Conservation (phyloP, 768 basidiomycete species). For the Pholiota conissans region DNA sequence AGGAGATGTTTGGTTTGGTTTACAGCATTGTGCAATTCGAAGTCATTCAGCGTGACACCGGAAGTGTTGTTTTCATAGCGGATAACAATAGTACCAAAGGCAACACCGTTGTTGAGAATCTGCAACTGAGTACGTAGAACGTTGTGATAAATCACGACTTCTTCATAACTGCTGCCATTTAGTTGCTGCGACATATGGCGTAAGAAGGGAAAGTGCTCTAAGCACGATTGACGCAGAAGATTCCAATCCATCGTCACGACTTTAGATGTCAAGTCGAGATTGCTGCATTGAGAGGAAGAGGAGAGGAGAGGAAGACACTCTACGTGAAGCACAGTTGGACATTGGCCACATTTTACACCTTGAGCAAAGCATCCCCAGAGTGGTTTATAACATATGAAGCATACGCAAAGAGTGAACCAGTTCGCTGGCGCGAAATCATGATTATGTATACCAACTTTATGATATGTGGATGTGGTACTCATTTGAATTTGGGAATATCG, state of each 20-base stretch:
- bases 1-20: conserved; percentile 53
- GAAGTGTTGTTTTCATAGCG: conserved; percentile 30
- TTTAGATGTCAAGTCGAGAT: conserved; percentile 36
- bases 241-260: conserved; percentile 53
- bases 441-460: conserved; percentile 25
- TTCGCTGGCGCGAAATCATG: conserved; percentile 63
- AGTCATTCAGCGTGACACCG: conserved; percentile 38
- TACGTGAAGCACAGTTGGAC: conserved; percentile 60
- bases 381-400: conserved; percentile 64
- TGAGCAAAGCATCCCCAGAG: conserved; percentile 73
- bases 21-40: conserved; percentile 60
- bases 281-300: conserved; percentile 38
- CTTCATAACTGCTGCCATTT: conserved; percentile 57
- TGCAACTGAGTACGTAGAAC: conserved; percentile 69
- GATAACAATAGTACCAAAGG: conserved; percentile 64
- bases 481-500: conserved; percentile 55
- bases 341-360: conserved; percentile 62
- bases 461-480: conserved; percentile 21
- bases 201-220: conserved; percentile 48
- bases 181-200: conserved; percentile 48
- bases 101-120: conserved; percentile 65
- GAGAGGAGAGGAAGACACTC: conserved; percentile 39
- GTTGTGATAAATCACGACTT: conserved; percentile 59
- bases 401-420: conserved; percentile 73
- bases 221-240: conserved; percentile 56